Evolutionary conservation across 1,284 basidiomycete genomes (phyloP), one percentile per base, ranked within the genome.

Genomic region (Pisolithus thermaeus): DNA sequence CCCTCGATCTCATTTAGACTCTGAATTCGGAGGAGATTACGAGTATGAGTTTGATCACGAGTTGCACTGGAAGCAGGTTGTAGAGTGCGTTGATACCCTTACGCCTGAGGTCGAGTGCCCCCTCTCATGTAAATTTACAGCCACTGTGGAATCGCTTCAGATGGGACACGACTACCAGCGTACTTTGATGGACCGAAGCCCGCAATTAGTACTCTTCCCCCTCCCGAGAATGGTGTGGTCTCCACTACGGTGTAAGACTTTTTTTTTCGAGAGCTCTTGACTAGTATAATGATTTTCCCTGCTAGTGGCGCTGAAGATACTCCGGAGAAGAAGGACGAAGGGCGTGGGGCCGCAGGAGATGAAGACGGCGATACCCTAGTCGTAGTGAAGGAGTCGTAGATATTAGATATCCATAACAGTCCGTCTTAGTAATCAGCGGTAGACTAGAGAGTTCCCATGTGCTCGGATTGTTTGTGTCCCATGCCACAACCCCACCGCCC

Each of bases 1-100:
- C 23, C 84, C 88, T 2, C 69, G 70, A 5, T 78, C 80, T 12
- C 92, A 95, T 58, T 80, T 96, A 7, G 90, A 92, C 61, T 79
- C 80, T 2, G 87, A 90, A 59, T 90, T 92, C 59, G 91, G 90
- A 16, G 92, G 93, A 3, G 74, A 81, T 7, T 83, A 87, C 65
- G 76, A 83, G 54, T 93, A 81, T 61, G 76, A 89, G 60, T 95
- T 90, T 63, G 83, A 94, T 54, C 80, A 83, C 43, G 73, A 79
- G 39, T 77, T 71, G 41, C 95, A 93, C 66, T 94, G 90, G 90
- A 74, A 83, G 51, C 83, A 87, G 58, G 75, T 92, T 23, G 74
- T 87, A 41, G 70, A 77, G 84, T 89, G 68, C 56, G 78, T 73
- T 22, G 44, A 46, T 3, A 32, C 22, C 32, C 4, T 30, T 2